Evolutionary conservation across 1,284 basidiomycete genomes (phyloP).

Genomic region (Trichosporon sp.): DNA sequence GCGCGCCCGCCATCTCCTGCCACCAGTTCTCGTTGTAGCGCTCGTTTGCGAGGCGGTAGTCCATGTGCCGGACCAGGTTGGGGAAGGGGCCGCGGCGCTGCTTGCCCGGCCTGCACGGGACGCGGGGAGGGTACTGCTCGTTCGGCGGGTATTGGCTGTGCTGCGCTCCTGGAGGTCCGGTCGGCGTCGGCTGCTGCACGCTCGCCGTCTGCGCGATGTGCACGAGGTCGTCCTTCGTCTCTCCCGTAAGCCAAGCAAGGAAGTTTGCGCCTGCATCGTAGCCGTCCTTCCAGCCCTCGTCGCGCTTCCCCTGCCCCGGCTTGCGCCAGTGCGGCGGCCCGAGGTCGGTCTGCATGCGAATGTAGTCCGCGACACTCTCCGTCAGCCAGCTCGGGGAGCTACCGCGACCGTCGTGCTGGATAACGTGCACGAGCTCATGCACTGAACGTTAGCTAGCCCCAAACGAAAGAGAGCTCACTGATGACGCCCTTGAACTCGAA

Average conservation of each 20-base stretch:
- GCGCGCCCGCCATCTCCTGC: conserved; percentile 40
- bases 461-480: conserved; percentile 32
- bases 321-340: conserved; percentile 45
- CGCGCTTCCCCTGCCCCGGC: conserved; percentile 35
- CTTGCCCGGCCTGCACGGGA: conserved; percentile 9
- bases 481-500: conserved; percentile 51
- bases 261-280: conserved; percentile 47
- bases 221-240: conserved; percentile 26
- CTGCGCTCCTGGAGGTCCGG: neutral
- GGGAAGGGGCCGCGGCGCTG: conserved; percentile 39
- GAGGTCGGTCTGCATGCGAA: conserved; percentile 38
- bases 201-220: neutral
- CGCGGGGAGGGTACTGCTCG: conserved; percentile 16
- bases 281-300: conserved; percentile 44
- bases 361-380: conserved; percentile 43
- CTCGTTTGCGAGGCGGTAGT: conserved; percentile 37
- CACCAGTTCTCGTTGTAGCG: conserved; percentile 41
- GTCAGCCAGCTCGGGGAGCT: conserved; percentile 42
- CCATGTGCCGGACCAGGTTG: conserved; percentile 38
- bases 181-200: conserved; percentile 19
- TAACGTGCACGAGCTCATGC: conserved; percentile 43
- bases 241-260: conserved; percentile 40
- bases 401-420: conserved; percentile 41
- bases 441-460: conserved; percentile 31
- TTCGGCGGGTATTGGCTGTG: conserved; percentile 18